Base-by-base conservation (phyloP, 1,284 basidiomycete genomes). In the Sporisorium sorghi region DNA sequence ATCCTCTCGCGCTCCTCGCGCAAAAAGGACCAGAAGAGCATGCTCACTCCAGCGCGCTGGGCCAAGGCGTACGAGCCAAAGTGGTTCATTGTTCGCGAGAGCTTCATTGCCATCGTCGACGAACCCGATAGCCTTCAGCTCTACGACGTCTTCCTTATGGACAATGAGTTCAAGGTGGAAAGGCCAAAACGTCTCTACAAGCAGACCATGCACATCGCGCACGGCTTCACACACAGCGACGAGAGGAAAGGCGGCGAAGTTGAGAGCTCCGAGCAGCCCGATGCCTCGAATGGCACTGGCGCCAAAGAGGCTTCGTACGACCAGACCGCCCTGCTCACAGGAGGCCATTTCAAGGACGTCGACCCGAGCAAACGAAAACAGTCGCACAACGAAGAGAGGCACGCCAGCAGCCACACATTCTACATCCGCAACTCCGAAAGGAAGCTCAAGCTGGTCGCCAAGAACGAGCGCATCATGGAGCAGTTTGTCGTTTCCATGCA, bases 401-500 rank as follows among this genome's bases (percentile, higher is more conserved):
- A 85, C 57, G 83, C 85, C 23, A 85, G 84, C 60, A 87, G 92
- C 78, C 97, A 99, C 85, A 96, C 93, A 0, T 99, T 99, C 85
- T 97, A 93, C 82, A 89, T 99, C 60, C 88, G 90, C 74, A 98
- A 97, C 83, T 90, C 93, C 5, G 96, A 99, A 86, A 90, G 92
- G 86, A 89, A 90, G 58, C 86, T 99, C 70, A 95, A 96, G 85
- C 85, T 98, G 7, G 90, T 90, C 61, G 94, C 97, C 11, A 91
- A 90, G 83, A 97, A 91, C 83, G 93, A 97, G 63, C 89, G 95
- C 28, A 93, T 97, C 87, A 97, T 98, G 94, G 88, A 94, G 70
- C 96, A 99, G 84, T 99, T 95, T 90, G 94, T 99, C 63, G 92
- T 93, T 6, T 92, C 92, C 1, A 88, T 99, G 75, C 93, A 98